A percentile compares a stretch with the other conserved stretches of the same genome.
These are phyloP conservation scores for Linum usitatissimum DNA, from an alignment of 345 rosid species.

Conservation along the genomic window DNA sequence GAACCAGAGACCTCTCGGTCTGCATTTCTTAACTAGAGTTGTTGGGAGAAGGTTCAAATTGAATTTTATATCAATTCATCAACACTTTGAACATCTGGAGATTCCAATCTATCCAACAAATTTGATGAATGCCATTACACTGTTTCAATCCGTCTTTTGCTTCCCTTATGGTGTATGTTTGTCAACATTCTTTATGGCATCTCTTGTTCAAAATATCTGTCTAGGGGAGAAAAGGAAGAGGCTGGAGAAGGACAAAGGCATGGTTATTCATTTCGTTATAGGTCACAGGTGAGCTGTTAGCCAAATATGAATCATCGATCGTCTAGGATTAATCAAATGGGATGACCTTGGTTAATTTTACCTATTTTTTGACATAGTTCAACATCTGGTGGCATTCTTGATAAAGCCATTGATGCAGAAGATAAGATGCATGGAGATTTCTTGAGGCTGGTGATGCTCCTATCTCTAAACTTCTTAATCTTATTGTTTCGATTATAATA, in stretches of 20 bases:
- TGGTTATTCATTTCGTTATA: slow-evolving; percentile 72
- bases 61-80: too few species aligned
- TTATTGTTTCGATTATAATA: slow-evolving; percentile 7
- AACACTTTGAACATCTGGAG: too few species aligned
- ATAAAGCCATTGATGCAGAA: slow-evolving; percentile 64
- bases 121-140: too few species aligned
- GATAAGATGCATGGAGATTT: slow-evolving; percentile 61
- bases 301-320: neutral
- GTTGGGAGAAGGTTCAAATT: too few species aligned
- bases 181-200: too few species aligned
- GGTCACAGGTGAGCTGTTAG: slow-evolving; percentile 59
- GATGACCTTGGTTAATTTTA: neutral
- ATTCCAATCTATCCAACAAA: too few species aligned
- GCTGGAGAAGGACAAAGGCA: slow-evolving; percentile 71
- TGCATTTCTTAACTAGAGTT: too few species aligned
- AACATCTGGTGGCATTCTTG: slow-evolving; percentile 51
- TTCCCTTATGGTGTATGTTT: too few species aligned
- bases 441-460: slow-evolving; percentile 58
- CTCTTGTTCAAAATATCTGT: too few species aligned
- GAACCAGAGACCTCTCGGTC: too few species aligned
- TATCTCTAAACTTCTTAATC: slow-evolving; percentile 5
- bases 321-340: neutral
- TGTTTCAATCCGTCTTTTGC: too few species aligned
- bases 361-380: slow-evolving; percentile 23
- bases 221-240: slow-evolving; percentile 31